Conservation (phyloP, 176 grass and related monocot species). For the Canna indica region DNA sequence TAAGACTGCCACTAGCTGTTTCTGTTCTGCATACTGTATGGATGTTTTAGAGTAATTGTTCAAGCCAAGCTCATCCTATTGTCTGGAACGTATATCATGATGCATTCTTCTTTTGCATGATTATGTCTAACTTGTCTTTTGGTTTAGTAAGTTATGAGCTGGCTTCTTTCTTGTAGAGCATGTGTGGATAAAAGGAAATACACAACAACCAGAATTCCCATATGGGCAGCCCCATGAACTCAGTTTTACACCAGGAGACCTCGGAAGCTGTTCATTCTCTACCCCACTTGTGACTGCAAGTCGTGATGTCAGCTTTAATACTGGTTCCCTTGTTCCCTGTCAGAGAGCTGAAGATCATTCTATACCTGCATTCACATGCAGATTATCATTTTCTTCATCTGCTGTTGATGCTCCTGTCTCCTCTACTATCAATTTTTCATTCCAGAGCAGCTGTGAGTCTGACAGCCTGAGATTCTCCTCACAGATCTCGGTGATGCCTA, state of each 20-base stretch:
- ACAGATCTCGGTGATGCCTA: slow-evolving; percentile 38
- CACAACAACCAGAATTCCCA: slow-evolving; percentile 31
- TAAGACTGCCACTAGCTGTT: background rate
- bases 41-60: background rate
- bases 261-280: slow-evolving; percentile 52
- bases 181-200: slow-evolving; percentile 62
- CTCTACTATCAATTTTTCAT: slow-evolving; percentile 38
- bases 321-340: slow-evolving; percentile 23
- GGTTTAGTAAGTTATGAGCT: background rate
- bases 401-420: slow-evolving; percentile 15
- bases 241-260: slow-evolving; percentile 20
- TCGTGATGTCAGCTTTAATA: slow-evolving; percentile 71
- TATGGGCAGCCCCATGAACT: slow-evolving; percentile 29
- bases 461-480: slow-evolving; percentile 8
- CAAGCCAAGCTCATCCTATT: background rate
- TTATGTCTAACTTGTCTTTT: background rate
- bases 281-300: slow-evolving; percentile 27
- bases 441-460: slow-evolving; percentile 18
- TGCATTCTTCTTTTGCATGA: background rate
- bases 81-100: background rate
- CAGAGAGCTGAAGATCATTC: slow-evolving; percentile 34
- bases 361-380: slow-evolving; percentile 41
- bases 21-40: background rate
- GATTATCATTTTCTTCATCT: slow-evolving; percentile 53
- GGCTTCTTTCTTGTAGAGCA: slow-evolving; percentile 42